phyloP scores from a whole-genome alignment of 331 rosid species.

The Phaseolus coccineus region DNA sequence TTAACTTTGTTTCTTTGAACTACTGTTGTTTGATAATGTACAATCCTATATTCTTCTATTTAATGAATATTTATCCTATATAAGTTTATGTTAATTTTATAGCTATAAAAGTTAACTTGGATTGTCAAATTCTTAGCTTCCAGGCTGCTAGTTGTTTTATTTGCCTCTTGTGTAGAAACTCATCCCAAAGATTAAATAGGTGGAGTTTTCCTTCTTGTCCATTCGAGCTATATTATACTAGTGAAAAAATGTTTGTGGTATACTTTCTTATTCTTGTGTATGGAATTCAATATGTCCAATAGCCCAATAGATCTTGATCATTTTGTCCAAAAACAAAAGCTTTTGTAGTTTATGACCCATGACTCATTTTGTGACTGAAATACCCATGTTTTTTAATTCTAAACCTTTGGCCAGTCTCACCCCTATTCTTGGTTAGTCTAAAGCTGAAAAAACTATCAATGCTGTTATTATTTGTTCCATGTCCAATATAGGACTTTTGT shows the following conservation, averaged over 20 bases:
- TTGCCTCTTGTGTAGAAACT: slow-evolving; percentile 12
- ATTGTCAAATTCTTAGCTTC: slow-evolving; percentile 9
- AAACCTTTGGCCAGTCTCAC: background rate
- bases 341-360: background rate
- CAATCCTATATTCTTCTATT: slow-evolving; percentile 6
- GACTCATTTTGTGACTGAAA: background rate
- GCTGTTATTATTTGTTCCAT: background rate
- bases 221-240: background rate
- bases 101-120: background rate
- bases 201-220: slow-evolving; percentile 21
- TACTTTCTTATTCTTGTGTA: background rate
- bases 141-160: slow-evolving; percentile 6
- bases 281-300: background rate
- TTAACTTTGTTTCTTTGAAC: slow-evolving; percentile 8
- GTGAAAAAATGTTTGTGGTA: slow-evolving; percentile 10
- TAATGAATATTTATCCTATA: slow-evolving; percentile 4
- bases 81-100: slow-evolving; percentile 1
- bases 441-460: background rate
- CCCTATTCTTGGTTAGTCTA: background rate
- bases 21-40: slow-evolving; percentile 22
- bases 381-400: background rate
- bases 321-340: background rate
- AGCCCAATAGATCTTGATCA: background rate
- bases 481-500: background rate
- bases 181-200: slow-evolving; percentile 16